Evolutionary conservation across 257 asterid genomes (phyloP), one percentile per base, ranked within the genome.

Genomic region (Solanum ahanhuiri): DNA sequence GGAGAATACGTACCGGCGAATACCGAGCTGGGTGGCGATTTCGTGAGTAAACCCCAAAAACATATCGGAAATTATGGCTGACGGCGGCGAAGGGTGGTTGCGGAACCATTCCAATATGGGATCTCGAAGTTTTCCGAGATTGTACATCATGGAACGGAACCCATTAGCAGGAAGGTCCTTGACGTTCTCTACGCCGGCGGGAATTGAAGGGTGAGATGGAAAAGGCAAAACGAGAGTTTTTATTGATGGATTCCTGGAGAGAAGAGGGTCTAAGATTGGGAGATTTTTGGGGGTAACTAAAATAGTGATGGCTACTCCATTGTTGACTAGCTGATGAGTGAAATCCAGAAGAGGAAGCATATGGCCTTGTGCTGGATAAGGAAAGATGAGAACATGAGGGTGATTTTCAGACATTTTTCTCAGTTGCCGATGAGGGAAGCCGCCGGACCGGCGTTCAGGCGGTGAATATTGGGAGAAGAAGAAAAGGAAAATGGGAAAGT

Each of bases 351-450:
- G 91, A 7, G 98, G 92, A 25, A 92, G 23, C 97, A 96, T 94
- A 93, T 96, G 99, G 20, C 99, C 99, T 86, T 94, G 99, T 17
- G 98, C 98, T 17, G 99, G 98, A 82, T 93, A 94, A 15, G 99
- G 99, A 89, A 96, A 90, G 72, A 93, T 88, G 86, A 96, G 91
- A 85, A 93, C 85, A 86, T 96, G 98, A 83, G 60, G 63, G 18
- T 22, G 12, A 64, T 63, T 83, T 83, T 63, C 83, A 15, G 66
- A 45, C 66, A 79, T 79, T 48, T 15, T 45, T 17, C 1, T 2
- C 4, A 15, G 41, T 45, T 45, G 6, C 25, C 6, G 39, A 43
- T 23, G 58, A n/a, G 12, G 18, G 20, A 10, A 33, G 1, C 37
- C 12, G 76, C 22, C 41, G 73, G 35, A 18, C 35, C 73, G 41